Base-by-base conservation (phyloP, 2,329 filamentous ascomycete species). In the Cercospora sesami region DNA sequence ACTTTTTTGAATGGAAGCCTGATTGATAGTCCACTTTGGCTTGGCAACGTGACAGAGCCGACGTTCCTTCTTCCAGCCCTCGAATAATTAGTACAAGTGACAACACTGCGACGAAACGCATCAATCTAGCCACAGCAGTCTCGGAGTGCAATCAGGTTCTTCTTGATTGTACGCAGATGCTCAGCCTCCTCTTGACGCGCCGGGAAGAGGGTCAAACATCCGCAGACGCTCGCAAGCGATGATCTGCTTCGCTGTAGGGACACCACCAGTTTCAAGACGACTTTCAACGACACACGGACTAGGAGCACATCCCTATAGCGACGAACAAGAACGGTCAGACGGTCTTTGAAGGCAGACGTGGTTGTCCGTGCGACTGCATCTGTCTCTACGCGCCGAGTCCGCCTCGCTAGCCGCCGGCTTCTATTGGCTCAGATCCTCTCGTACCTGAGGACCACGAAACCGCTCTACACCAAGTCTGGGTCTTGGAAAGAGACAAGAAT, bases 331-430 rank as follows among this genome's bases (percentile, higher is more conserved):
- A 45, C 33, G 57, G 57, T n/a, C 31, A 51, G 48, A n/a, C 39
- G 39, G 21, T 31, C 39, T 28, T 60, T 28, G 39, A 23, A 21
- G 36, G 23, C 31, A 12, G 60, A 26, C 48, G 60, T 66, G 64
- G 68, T 64, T 55, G 70, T 70, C 69, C 60, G 69, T 71, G 69
- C 69, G 64, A 58, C n/a, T 33, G 31, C 39, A 39, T 63, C 39
- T 53, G 23, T 53, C 57, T 58, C 63, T 73, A 74, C 69, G 68
- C 73, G 73, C 73, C 68, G 65, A 68, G 39, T 60, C 65, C 67
- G 57, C 62, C 36, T 48, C 42, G 64, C 58, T 71, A 73, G 65
- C 73, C 73, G 73, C 72, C 63, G 28, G 65, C 63, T 33, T 65
- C 59, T 42, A 74, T 73, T 73, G 73, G 73, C 68, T 62, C 26